Evolutionary conservation across 352 stramenopile genomes (phyloP), one percentile per base, ranked within the genome.

Genomic region (Phytopythium vexans): DNA sequence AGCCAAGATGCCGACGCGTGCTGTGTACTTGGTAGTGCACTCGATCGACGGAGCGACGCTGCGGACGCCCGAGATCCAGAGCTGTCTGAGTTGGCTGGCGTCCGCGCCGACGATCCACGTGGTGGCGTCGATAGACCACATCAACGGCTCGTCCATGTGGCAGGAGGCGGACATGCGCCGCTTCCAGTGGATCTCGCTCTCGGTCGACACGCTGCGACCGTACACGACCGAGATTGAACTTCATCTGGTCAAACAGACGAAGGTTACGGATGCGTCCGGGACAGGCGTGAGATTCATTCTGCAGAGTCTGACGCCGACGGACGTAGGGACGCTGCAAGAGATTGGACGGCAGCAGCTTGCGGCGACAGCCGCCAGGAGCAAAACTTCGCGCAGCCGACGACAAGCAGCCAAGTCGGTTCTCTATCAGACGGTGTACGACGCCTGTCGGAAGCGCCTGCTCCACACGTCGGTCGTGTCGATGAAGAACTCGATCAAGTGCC

Each of bases 401-500:
- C 60, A 60, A 49, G 46, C 41, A 35, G 41, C 36, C 8, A 66
- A 67, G 12, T 38, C 61, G 14, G 66, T 60, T 6, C 57, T 66
- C 41, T 83, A 81, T 54, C 70, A 87, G 50, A 60, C 53, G 6
- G 73, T 85, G 38, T 82, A 77, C 47, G 60, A 76, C 12, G 66
- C 66, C 41, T 82, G 73, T 42, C 64, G 64, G 44, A 81, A 79
- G 54, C 75, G 73, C n/a, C 41, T 87, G 21, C 42, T 87, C 14
- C 71, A 85, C 51, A 56, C 63, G 27, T 75, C 71, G 7, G 65
- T 72, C 12, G 59, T 75, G 40, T 66, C 76, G n/a, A 74, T 87
- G 62, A 82, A 83, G 58, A 82, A 82, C 54, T 86, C 75, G 27
- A 53, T 86, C 50, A 82, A 82, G 47, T 81, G 70, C 33, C 66